These are phyloP conservation scores for Trypanosoma grayi DNA, from an alignment of 208 protist species.

Conservation along the genomic window DNA sequence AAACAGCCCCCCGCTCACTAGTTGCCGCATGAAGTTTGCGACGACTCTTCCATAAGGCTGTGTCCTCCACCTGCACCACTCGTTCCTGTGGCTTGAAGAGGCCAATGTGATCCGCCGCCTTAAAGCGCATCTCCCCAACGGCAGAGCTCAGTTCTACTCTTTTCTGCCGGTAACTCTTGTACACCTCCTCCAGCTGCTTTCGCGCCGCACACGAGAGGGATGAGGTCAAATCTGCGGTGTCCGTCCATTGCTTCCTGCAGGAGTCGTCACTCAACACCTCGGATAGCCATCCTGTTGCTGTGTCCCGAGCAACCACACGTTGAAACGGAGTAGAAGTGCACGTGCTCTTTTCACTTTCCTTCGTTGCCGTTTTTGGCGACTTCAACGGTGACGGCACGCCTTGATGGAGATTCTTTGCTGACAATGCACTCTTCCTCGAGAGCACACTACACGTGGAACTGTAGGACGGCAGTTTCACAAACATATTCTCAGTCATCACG, in stretches of 20 bases:
- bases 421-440: too few relatives aligned
- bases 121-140: conserved; percentile 4
- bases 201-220: conserved; percentile 5
- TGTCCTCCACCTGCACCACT: conserved; percentile 9
- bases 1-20: neutral
- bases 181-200: conserved; percentile 7
- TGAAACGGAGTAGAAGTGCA: too few relatives aligned
- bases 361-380: too few relatives aligned
- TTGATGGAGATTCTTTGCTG: too few relatives aligned
- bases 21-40: neutral
- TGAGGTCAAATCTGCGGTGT: neutral
- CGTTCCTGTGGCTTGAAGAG: conserved; percentile 4
- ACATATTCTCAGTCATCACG: too few relatives aligned
- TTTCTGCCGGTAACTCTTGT: conserved; percentile 3
- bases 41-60: conserved; percentile 3
- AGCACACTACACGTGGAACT: too few relatives aligned
- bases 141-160: conserved; percentile 8
- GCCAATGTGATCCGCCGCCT: conserved; percentile 6
- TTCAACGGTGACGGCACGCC: too few relatives aligned
- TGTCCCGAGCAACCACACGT: too few relatives aligned
- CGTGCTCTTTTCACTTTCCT: too few relatives aligned
- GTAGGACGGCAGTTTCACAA: too few relatives aligned
- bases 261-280: neutral
- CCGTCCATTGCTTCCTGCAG: neutral
- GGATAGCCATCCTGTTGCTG: too few relatives aligned